Evolutionary conservation across 2,329 filamentous ascomycete species (phyloP), one percentile per base, ranked within the genome.

Genomic region (Chaetoscypha palmicola): DNA sequence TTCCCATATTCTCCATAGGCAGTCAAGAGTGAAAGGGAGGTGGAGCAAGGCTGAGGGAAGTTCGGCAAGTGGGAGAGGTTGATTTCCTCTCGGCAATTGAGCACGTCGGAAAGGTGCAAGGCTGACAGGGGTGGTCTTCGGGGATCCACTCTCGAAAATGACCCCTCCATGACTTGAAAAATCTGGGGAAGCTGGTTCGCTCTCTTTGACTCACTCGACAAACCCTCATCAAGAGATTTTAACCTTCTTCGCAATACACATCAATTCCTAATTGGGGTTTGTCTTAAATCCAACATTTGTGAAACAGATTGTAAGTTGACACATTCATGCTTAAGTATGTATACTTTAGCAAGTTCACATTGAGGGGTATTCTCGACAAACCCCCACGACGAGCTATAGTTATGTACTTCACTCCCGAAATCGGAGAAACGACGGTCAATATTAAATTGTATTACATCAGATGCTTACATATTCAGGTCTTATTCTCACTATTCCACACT

Each of bases 161-260:
- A 39, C 33, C 41, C 46, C 46, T 38, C 41, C 34, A 41, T 31
- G 36, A 23, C 19, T 22, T 24, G 33, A 42, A 48, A 48, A 48
- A 35, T 42, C 46, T 31, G 42, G 46, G 46, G 46, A 47, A 47
- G 45, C 26, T 33, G 8, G 24, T 21, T n/a, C 20, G 28, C 12
- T 22, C 16, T 22, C 21, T 17, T 45, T 48, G 46, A 48, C 41
- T 48, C 46, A 48, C 36, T 39, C 36, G 10, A 26, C 36, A 19
- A 20, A 7, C 32, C 19, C 9, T 11, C 10, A 12, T 28, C 32
- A 9, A 3, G 17, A 3, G 5, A 10, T 34, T 20, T 7, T 32
- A 24, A 9, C 12, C 8, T 34, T n/a, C n/a, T n/a, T n/a, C n/a
- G n/a, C n/a, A n/a, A n/a, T n/a, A n/a, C n/a, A n/a, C n/a, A n/a